A percentile compares a stretch with the other conserved stretches of the same genome.
phyloP scores from a whole-genome alignment of 2,329 filamentous ascomycete genomes.

The Aureobasidium sp. region DNA sequence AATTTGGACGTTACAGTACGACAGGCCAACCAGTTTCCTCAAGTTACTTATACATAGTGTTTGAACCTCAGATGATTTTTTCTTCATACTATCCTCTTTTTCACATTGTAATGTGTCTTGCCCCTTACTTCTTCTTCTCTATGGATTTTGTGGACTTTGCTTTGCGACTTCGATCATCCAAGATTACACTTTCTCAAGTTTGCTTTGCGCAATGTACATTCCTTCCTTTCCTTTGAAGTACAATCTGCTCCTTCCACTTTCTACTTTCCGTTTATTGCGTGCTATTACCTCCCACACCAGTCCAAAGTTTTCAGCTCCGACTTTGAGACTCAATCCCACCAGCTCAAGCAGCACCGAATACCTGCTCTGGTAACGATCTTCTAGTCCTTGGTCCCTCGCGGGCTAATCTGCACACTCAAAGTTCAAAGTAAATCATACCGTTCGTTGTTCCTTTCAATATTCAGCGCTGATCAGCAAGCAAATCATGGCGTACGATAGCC shows the following conservation, averaged over 20 bases:
- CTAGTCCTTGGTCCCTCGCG: neutral
- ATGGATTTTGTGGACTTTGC: neutral
- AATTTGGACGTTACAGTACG: constrained; percentile 1
- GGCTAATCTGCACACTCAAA: neutral
- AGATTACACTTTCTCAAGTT: neutral
- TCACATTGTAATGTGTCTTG: neutral
- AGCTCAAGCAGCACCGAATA: neutral
- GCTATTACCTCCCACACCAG: neutral
- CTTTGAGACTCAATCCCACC: neutral
- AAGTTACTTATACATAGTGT: constrained; percentile 11
- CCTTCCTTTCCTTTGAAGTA: neutral
- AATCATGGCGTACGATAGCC: neutral
- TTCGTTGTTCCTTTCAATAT: neutral
- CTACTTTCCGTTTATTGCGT: too few relatives aligned
- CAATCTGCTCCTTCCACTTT: too few relatives aligned
- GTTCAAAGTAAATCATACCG: neutral
- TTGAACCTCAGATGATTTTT: neutral
- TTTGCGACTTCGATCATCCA: neutral
- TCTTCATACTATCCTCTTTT: neutral
- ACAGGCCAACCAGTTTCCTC: neutral
- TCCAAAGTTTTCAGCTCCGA: neutral
- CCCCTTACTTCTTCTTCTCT: neutral
- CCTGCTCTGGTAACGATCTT: neutral
- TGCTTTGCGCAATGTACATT: neutral
- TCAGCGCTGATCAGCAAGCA: neutral